A percentile compares a stretch with the other conserved stretches of the same genome.
Evolutionary conservation across 306 rosid species (phyloP).

Genomic region (Erythrophleum fordii): DNA sequence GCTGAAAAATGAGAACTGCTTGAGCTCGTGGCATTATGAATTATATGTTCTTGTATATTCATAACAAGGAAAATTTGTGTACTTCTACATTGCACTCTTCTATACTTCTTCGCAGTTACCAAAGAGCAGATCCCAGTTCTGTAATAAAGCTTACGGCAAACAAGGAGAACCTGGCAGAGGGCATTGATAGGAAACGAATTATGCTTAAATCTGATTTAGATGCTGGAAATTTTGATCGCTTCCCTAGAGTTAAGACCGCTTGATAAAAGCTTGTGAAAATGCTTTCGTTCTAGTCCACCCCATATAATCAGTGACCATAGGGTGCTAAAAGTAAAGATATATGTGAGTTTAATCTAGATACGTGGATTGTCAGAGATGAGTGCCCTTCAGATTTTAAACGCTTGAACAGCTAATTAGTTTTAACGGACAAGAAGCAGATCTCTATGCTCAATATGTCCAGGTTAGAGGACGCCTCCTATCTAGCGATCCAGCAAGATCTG

Average conservation of each 20-base stretch:
- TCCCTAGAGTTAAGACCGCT: conserved; percentile 78
- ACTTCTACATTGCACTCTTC: not conserved
- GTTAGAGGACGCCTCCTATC: too few relatives aligned
- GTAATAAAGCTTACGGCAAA: conserved; percentile 80
- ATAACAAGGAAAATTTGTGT: not conserved
- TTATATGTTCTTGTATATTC: too few relatives aligned
- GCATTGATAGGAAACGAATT: conserved; percentile 71
- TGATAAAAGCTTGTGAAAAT: conserved; percentile 54
- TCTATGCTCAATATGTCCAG: too few relatives aligned
- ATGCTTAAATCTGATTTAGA: conserved; percentile 71
- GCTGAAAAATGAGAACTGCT: conserved; percentile 9
- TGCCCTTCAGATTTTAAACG: not conserved
- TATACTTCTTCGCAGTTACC: conserved; percentile 62
- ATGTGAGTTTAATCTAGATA: too few relatives aligned
- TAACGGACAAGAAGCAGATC: too few relatives aligned
- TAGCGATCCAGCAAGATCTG: too few relatives aligned
- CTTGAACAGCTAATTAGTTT: not conserved
- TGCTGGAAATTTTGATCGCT: conserved; percentile 73
- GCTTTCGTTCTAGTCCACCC: not conserved
- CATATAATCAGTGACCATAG: not conserved
- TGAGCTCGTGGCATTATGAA: not conserved
- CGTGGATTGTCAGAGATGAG: not conserved
- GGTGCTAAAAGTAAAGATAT: not conserved
- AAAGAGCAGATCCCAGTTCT: conserved; percentile 91
- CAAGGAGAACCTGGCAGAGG: conserved; percentile 85